A percentile compares a stretch with the other conserved stretches of the same genome.
These are phyloP conservation scores for Articulospora tetracladia DNA, from an alignment of 495 filamentous ascomycete species.

Conservation along the genomic window DNA sequence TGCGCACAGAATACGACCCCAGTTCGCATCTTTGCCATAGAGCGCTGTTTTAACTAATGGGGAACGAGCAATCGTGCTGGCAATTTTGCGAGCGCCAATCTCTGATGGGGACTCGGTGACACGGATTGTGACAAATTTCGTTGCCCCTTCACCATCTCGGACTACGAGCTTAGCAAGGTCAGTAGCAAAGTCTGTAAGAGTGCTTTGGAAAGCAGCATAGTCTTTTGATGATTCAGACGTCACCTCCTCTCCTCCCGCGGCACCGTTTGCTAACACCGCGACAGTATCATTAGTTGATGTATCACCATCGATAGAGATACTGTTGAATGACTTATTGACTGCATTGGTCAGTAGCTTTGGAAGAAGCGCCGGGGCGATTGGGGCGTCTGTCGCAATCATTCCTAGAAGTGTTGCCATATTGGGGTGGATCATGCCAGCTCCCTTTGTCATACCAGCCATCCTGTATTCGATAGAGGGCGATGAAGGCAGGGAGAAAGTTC, in stretches of 20 bases:
- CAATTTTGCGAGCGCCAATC: conserved; percentile 63
- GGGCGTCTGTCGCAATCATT: conserved; percentile 90
- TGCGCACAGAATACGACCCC: conserved; percentile 95
- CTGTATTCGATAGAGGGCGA: conserved; percentile 70
- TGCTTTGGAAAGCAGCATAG: conserved; percentile 58
- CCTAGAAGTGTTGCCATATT: conserved; percentile 98
- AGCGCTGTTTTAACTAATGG: conserved; percentile 96
- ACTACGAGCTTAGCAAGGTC: conserved; percentile 90
- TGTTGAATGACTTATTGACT: conserved; percentile 87
- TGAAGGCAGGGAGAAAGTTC: conserved; percentile 79
- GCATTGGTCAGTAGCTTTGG: conserved; percentile 67
- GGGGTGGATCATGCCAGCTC: conserved; percentile 98
- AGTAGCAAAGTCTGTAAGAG: conserved; percentile 73
- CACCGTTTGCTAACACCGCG: conserved; percentile 90
- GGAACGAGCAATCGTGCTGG: conserved; percentile 85
- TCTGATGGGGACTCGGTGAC: conserved; percentile 69
- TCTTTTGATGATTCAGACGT: conserved; percentile 52
- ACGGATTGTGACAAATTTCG: conserved; percentile 95
- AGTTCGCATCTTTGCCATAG: conserved; percentile 97
- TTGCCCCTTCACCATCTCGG: conserved; percentile 94
- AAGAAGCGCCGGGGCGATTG: conserved; percentile 66
- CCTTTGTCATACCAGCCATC: conserved; percentile 95
- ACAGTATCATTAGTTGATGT: conserved; percentile 97
- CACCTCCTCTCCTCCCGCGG: conserved; percentile 72
- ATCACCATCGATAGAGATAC: conserved; percentile 94